Conservation (phyloP, 768 basidiomycete species). For the Podaxis carcinomalis region DNA sequence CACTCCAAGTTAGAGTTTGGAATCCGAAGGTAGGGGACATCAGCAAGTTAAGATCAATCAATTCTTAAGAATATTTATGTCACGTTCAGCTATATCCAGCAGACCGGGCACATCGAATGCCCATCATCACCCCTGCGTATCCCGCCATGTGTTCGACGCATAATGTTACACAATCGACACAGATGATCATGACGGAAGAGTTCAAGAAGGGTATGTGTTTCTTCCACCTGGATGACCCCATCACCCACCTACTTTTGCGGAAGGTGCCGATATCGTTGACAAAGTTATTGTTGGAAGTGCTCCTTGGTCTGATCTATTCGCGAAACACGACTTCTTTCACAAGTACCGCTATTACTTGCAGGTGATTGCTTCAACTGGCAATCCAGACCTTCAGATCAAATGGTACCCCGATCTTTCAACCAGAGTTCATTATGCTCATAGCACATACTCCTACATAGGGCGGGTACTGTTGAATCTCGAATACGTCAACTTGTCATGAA, state of each 20-base stretch:
- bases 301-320: slow-evolving; percentile 90
- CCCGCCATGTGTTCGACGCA: slow-evolving; percentile 99
- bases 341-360: slow-evolving; percentile 96
- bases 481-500: slow-evolving; percentile 97
- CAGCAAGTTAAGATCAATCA: neutral
- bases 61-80: slow-evolving; percentile 4
- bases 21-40: slow-evolving; percentile 74
- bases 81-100: slow-evolving; percentile 75
- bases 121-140: slow-evolving; percentile 98
- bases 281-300: slow-evolving; percentile 81
- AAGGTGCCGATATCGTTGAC: slow-evolving; percentile 92
- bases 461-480: slow-evolving; percentile 98
- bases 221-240: neutral
- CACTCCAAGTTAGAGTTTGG: slow-evolving; percentile 92
- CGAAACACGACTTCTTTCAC: slow-evolving; percentile 95
- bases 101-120: slow-evolving; percentile 96
- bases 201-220: slow-evolving; percentile 74
- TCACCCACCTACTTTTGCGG: slow-evolving; percentile 11
- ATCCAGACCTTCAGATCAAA: slow-evolving; percentile 83
- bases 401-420: slow-evolving; percentile 53
- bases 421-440: neutral
- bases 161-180: slow-evolving; percentile 93
- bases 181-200: slow-evolving; percentile 94
- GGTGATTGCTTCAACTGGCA: slow-evolving; percentile 88
- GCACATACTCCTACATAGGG: slow-evolving; percentile 25